Evolutionary conservation across 306 rosid species (phyloP).

Genomic region (Pueraria montana): DNA sequence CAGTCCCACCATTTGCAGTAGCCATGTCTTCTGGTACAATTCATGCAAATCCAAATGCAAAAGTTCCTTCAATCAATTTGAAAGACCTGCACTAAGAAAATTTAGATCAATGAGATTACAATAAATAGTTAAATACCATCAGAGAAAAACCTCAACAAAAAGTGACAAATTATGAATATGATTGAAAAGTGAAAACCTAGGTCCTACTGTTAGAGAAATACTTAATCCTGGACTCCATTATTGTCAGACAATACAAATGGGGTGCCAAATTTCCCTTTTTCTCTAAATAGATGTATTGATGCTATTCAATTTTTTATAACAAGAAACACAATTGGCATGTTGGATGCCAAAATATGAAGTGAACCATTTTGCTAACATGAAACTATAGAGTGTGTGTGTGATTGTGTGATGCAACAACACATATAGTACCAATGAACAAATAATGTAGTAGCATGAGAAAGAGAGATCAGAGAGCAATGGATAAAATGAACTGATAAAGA

Average conservation of each 20-base stretch:
- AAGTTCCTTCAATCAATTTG: constrained; percentile 45
- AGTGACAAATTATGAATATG: constrained; percentile 5
- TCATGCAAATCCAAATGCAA: constrained; percentile 44
- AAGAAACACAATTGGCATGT: not conserved
- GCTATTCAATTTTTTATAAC: not conserved
- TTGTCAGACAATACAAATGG: not conserved
- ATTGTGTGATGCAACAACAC: constrained; percentile 14
- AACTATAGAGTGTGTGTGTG: not conserved
- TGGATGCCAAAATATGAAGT: constrained; percentile 33
- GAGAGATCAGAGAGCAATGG: constrained; percentile 21
- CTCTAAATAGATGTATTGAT: not conserved
- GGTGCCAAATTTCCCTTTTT: not conserved
- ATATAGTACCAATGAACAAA: constrained; percentile 27
- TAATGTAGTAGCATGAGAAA: constrained; percentile 10
- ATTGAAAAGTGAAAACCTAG: not conserved
- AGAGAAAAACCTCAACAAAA: not conserved
- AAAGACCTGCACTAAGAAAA: constrained; percentile 23
- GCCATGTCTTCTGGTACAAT: constrained; percentile 41
- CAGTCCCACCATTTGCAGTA: constrained; percentile 52
- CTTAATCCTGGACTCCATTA: constrained; percentile 7
- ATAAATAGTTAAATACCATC: not conserved
- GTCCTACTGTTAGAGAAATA: not conserved
- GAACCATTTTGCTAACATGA: constrained; percentile 27
- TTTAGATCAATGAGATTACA: constrained; percentile 28
- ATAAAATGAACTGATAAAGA: constrained; percentile 38